phyloP scores from a whole-genome alignment of 164 flowering plant genomes.

The Chloranthus sessilifolius region DNA sequence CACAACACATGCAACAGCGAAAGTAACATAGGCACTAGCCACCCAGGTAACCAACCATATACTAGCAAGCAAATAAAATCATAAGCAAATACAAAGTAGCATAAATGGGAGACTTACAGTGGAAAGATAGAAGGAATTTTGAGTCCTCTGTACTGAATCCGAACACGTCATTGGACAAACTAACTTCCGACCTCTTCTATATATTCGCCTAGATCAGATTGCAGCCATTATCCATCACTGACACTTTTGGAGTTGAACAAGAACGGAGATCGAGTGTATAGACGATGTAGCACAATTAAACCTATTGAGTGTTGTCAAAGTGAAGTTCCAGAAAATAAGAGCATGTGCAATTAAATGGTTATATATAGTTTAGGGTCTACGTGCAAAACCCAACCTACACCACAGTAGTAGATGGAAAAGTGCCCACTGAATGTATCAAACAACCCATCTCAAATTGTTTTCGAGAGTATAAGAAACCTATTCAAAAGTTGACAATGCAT shows the following conservation, averaged over 20 bases:
- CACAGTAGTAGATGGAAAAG: not conserved
- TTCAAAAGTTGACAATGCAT: not conserved
- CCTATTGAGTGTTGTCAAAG: constrained; percentile 15
- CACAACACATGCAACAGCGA: no score
- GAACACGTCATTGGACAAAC: not conserved
- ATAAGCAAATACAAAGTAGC: constrained; percentile 1
- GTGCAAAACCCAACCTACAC: constrained; percentile 3
- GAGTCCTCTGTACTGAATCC: not conserved
- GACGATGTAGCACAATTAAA: constrained; percentile 10
- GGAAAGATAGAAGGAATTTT: constrained; percentile 3
- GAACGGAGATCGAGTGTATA: constrained; percentile 6
- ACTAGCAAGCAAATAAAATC: not conserved
- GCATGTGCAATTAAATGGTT: constrained; percentile 6
- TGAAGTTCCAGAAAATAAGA: constrained; percentile 12
- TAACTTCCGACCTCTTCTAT: constrained; percentile 4
- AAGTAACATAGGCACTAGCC: no score
- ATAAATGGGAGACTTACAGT: constrained; percentile 14
- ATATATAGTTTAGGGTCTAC: not conserved
- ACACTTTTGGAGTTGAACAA: not conserved
- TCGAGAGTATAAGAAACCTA: not conserved
- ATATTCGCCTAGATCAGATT: constrained; percentile 1
- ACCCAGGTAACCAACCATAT: no score
- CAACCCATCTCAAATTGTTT: constrained; percentile 5
- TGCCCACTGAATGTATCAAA: constrained; percentile 10
- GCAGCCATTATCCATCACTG: constrained; percentile 9